Conservation (phyloP, 805 yeast species). For the Candida palmyrensis region DNA sequence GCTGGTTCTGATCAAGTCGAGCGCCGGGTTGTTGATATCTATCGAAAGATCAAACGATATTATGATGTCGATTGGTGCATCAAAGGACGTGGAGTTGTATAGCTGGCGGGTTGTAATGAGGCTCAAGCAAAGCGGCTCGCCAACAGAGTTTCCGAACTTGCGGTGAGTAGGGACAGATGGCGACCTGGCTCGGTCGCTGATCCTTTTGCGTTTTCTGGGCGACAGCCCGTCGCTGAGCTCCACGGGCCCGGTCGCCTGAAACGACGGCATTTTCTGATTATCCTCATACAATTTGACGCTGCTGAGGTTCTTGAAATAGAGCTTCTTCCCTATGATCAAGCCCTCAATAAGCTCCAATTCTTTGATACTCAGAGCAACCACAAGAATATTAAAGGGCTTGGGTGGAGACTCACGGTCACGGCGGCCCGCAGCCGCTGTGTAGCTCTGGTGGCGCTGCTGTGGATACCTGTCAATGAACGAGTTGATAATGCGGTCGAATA, state of each 20-base stretch:
- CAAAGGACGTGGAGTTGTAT: conserved; percentile 21
- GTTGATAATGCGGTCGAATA: conserved; percentile 47
- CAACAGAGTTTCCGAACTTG: neutral
- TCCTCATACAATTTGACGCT: conserved; percentile 55
- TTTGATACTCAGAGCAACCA: conserved; percentile 58
- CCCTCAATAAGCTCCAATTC: conserved; percentile 80
- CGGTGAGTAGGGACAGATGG: neutral
- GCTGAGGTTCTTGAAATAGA: conserved; percentile 62
- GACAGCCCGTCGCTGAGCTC: neutral
- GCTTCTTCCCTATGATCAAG: conserved; percentile 62
- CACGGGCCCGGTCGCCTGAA: neutral
- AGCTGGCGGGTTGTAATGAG: conserved; percentile 28
- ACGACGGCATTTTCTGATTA: conserved; percentile 14
- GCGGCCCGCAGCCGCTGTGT: conserved; percentile 5
- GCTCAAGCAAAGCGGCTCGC: conserved; percentile 14
- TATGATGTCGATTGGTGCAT: conserved; percentile 20
- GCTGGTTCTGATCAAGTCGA: conserved; percentile 26
- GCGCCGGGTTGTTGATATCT: conserved; percentile 29
- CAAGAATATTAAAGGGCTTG: conserved; percentile 23
- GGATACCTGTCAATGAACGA: conserved; percentile 19
- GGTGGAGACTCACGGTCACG: conserved; percentile 6
- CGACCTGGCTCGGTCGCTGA: no score
- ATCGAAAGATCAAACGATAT: conserved; percentile 32
- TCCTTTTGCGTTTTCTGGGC: neutral
- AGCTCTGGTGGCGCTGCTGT: no score